phyloP scores from a whole-genome alignment of 257 asterid species.

The Scutellaria minor region DNA sequence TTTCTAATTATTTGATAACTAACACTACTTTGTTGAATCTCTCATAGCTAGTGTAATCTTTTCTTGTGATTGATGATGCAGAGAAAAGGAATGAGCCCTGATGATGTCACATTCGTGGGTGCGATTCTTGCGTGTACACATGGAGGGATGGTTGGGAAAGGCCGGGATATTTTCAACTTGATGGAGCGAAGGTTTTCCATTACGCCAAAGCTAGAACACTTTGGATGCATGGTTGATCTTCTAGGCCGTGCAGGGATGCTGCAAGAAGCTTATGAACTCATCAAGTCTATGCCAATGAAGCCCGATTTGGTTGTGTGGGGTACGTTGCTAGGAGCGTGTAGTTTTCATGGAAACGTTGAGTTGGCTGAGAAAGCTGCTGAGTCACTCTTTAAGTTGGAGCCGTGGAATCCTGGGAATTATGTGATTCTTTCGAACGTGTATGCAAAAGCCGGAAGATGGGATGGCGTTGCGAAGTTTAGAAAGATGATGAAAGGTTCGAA shows the following conservation, averaged over 20 bases:
- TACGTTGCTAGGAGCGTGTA: conserved; percentile 79
- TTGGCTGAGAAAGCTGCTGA: conserved; percentile 74
- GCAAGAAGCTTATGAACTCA: conserved; percentile 65
- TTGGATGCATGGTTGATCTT: conserved; percentile 90
- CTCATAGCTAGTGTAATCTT: conserved; percentile 9
- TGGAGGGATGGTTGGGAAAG: conserved; percentile 70
- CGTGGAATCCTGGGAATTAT: conserved; percentile 82
- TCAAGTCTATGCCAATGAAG: conserved; percentile 73
- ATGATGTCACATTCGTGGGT: conserved; percentile 87
- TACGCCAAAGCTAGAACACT: conserved; percentile 66
- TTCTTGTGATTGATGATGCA: conserved; percentile 42
- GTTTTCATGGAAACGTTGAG: conserved; percentile 76
- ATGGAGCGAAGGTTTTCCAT: conserved; percentile 49
- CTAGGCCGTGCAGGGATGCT: conserved; percentile 78
- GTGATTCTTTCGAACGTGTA: conserved; percentile 86
- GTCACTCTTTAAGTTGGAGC: conserved; percentile 65
- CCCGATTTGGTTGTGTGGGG: conserved; percentile 94
- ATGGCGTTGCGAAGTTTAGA: conserved; percentile 71
- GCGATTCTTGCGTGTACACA: conserved; percentile 85
- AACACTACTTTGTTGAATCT: neutral
- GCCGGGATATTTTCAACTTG: conserved; percentile 55
- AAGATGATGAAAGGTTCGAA: conserved; percentile 71
- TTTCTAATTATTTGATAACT: conserved; percentile 1
- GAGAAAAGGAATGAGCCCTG: conserved; percentile 63
- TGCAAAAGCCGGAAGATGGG: conserved; percentile 70